phyloP scores from a whole-genome alignment of 2,329 filamentous ascomycete genomes.

The Teratosphaeriaceae sp. region DNA sequence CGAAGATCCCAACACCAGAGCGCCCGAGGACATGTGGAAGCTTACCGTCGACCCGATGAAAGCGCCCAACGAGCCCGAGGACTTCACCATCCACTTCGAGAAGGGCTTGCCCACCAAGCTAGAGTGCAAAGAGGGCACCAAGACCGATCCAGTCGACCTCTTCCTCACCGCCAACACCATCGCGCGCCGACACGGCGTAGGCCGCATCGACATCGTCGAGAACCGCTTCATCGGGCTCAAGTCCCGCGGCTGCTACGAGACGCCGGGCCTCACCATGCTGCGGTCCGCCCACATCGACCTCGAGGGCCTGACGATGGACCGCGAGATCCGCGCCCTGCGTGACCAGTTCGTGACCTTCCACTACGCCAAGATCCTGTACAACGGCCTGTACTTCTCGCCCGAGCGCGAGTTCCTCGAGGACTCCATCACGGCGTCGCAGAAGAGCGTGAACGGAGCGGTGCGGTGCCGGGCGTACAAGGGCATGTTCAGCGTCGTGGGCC shows the following conservation, averaged over 20 bases:
- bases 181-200: constrained; percentile 65
- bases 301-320: constrained; percentile 61
- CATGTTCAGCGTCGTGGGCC: constrained; percentile 52
- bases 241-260: constrained; percentile 74
- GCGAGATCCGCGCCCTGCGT: constrained; percentile 60
- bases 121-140: constrained; percentile 46
- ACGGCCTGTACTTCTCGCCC: constrained; percentile 62
- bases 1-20: constrained; percentile 57
- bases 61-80: constrained; percentile 63
- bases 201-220: constrained; percentile 77
- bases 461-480: constrained; percentile 63
- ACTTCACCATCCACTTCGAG: constrained; percentile 66
- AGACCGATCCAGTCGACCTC: constrained; percentile 62
- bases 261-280: constrained; percentile 51
- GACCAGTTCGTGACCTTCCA: constrained; percentile 64
- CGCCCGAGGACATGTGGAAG: constrained; percentile 76
- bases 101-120: constrained; percentile 69
- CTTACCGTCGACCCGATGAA: constrained; percentile 58
- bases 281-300: constrained; percentile 54
- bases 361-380: constrained; percentile 54
- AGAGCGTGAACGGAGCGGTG: constrained; percentile 56
- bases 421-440: constrained; percentile 54
- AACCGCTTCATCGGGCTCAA: constrained; percentile 76
- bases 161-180: constrained; percentile 68
- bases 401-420: constrained; percentile 66